These are phyloP conservation scores for Paramecium tetraurelia DNA, from an alignment of 73 alveolate species.

Conservation along the genomic window DNA sequence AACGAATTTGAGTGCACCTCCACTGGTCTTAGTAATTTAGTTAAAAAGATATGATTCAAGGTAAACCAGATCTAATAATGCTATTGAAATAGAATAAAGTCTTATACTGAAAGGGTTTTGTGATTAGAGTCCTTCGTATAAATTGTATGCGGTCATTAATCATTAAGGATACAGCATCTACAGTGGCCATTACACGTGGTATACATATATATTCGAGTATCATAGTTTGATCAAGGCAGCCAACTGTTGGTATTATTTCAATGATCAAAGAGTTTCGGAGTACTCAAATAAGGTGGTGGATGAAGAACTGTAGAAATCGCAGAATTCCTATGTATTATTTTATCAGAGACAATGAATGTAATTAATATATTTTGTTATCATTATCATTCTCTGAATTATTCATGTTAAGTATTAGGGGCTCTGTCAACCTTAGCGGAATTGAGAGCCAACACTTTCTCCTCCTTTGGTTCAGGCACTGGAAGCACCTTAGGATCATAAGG, in stretches of 20 bases:
- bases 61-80: neutral
- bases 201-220: neutral
- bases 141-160: conserved; percentile 21
- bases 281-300: conserved; percentile 11
- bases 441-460: conserved; percentile 34
- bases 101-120: neutral
- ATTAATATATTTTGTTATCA: neutral
- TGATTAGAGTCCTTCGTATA: neutral
- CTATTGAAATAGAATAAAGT: neutral
- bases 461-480: neutral
- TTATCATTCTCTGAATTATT: neutral
- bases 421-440: conserved; percentile 13
- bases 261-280: conserved; percentile 42
- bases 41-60: conserved; percentile 41
- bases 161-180: conserved; percentile 4
- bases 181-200: conserved; percentile 47
- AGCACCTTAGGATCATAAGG: conserved; percentile 38
- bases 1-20: neutral
- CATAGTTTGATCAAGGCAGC: neutral
- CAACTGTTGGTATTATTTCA: neutral
- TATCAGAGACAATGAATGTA: neutral
- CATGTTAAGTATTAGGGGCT: neutral
- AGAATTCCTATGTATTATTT: conserved; percentile 17
- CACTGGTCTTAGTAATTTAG: neutral
- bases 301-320: neutral